Percentiles rank a stretch among this genome's conserved stretches.
Evolutionary conservation across 2,329 filamentous ascomycete species (phyloP).

Genomic region (Ceratocystis cacaofunesta): DNA sequence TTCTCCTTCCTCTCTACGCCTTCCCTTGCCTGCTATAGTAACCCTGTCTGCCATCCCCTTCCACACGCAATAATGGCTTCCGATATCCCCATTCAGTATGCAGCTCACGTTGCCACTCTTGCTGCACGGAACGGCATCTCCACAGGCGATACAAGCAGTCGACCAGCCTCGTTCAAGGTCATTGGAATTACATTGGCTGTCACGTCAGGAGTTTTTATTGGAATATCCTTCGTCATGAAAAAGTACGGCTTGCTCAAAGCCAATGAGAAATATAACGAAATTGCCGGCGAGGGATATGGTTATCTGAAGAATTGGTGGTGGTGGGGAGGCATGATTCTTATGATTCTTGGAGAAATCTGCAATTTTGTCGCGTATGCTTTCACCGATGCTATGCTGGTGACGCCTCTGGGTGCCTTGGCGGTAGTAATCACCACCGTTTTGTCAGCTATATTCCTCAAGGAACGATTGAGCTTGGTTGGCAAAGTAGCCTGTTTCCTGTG

Average conservation of each 20-base stretch:
- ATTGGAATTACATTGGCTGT: slow-evolving; percentile 78
- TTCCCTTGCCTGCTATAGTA: not conserved
- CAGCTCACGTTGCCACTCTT: slow-evolving; percentile 6
- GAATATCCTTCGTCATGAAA: slow-evolving; percentile 87
- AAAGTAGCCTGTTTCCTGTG: slow-evolving; percentile 94
- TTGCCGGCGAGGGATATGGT: slow-evolving; percentile 88
- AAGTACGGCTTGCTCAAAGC: slow-evolving; percentile 82
- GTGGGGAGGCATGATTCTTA: slow-evolving; percentile 92
- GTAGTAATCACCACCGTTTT: slow-evolving; percentile 86
- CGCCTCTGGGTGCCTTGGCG: slow-evolving; percentile 75
- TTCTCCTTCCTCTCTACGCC: not conserved
- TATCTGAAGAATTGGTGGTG: slow-evolving; percentile 91
- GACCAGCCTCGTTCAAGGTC: slow-evolving; percentile 55
- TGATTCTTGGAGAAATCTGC: slow-evolving; percentile 93
- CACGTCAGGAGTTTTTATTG: slow-evolving; percentile 82
- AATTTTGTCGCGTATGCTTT: slow-evolving; percentile 97
- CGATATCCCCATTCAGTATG: slow-evolving; percentile 8
- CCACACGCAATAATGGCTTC: not conserved
- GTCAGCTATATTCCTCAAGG: slow-evolving; percentile 89
- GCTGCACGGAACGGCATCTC: slow-evolving; percentile 26
- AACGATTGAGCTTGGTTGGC: slow-evolving; percentile 85
- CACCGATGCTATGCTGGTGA: slow-evolving; percentile 89
- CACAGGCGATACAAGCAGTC: slow-evolving; percentile 22
- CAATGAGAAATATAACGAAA: slow-evolving; percentile 92
- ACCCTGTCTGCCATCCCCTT: not conserved